Base-by-base conservation (phyloP, 345 rosid genomes). In the Ceriops zippeliana region DNA sequence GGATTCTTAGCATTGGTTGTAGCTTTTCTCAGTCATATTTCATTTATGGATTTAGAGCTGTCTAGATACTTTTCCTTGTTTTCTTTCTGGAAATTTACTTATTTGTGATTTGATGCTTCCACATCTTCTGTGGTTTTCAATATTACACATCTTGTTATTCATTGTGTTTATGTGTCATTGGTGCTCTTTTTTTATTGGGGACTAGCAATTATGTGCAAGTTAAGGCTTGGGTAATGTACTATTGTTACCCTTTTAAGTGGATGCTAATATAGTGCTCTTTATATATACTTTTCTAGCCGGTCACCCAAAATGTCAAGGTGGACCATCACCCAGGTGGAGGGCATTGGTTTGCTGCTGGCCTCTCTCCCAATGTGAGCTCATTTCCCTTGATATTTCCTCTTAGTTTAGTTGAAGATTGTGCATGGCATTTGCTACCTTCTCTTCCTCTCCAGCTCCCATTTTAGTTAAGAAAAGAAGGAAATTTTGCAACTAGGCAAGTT, bases 311-410 rank as follows among this genome's bases (percentile, higher is more conserved):
- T 79, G 70, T 89, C 69, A 95, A 87, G 83, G 97, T 95, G 77
- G 93, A 91, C 66, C 99, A 95, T 91, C 97, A 91, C 75, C 98
- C 97, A 59, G 98, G 97, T 66, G 97, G 97, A 65, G 99, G 99
- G 78, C 98, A 95, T 81, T 95, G 99, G 99, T 90, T 91, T 83
- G 96, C 99, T 71, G 98, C 99, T 78, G 99, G 99, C 70, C 96
- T 95, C 73, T 95, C 99, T 78, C 99, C 99, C 65, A 85, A 89
- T 78, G 99, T 95, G 82, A 87, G 90, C 63, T 68, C 73, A 51
- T 63, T 72, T 42, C 61, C 61, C 71, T 69, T 67, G 66, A 35
- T 7, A 27, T 27, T 66, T 22, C 38, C 53, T 42, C 65, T 47
- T 66, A 66, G 30, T 67, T 74, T 77, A 27, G 30, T 10, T 67